A percentile compares a stretch with the other conserved stretches of the same genome.
Evolutionary conservation across 2,329 filamentous ascomycete genomes (phyloP).

Genomic region (Cladosporium phlei): DNA sequence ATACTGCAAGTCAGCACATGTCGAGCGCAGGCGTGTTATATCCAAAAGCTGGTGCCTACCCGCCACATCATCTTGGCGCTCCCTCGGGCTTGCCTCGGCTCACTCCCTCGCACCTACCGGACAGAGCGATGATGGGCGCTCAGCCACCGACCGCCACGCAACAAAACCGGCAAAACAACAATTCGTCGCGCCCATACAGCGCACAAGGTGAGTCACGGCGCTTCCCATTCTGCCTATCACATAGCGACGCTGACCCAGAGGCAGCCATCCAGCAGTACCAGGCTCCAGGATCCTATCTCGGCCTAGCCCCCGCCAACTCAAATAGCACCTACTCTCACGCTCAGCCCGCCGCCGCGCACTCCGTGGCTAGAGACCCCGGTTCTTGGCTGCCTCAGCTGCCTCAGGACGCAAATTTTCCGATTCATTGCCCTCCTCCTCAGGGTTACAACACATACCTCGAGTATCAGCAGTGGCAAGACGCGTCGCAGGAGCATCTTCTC

Average conservation of each 20-base stretch:
- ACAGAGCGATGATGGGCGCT: not conserved
- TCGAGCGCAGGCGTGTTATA: conserved; percentile 14
- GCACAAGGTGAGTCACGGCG: conserved; percentile 5
- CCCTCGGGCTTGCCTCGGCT: conserved; percentile 1
- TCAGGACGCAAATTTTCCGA: conserved; percentile 10
- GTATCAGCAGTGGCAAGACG: conserved; percentile 1
- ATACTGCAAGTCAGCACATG: not conserved
- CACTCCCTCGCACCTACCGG: not conserved
- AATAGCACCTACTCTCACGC: conserved; percentile 10
- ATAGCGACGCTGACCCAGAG: conserved; percentile 2
- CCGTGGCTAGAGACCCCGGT: conserved; percentile 1
- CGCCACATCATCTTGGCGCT: not conserved
- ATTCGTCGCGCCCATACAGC: not conserved
- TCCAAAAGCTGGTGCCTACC: conserved; percentile 4
- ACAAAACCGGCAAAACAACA: not conserved
- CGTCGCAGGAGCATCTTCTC: not conserved
- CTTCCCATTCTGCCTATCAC: not conserved
- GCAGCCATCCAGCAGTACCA: not conserved
- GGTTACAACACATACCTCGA: conserved; percentile 5
- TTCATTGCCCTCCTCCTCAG: no score
- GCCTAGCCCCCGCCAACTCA: not conserved
- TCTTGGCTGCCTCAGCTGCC: conserved; percentile 9
- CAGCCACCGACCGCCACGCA: not conserved
- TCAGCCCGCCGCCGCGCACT: not conserved
- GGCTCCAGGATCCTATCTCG: conserved; percentile 5